A percentile compares a stretch with the other conserved stretches of the same genome.
phyloP scores from a whole-genome alignment of 345 rosid species.

The Anastatica hierochuntica region DNA sequence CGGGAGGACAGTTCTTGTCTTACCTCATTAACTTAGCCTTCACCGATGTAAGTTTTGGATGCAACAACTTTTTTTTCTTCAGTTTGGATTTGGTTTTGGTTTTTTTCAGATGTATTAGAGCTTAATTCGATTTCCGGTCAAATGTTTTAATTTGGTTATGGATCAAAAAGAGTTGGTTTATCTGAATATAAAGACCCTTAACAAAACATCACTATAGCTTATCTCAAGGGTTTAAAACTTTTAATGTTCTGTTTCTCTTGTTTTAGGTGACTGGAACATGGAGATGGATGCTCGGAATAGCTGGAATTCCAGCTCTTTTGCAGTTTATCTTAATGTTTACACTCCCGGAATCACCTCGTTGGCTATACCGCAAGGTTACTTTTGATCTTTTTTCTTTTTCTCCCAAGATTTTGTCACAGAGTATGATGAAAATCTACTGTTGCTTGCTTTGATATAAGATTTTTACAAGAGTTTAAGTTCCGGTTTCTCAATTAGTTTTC shows the following conservation, averaged over 20 bases:
- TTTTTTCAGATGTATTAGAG: too few species aligned
- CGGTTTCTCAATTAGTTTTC: too few species aligned
- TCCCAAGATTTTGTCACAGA: not conserved
- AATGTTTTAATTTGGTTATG: too few species aligned
- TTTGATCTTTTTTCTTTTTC: not conserved
- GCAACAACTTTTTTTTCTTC: too few species aligned
- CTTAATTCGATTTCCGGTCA: too few species aligned
- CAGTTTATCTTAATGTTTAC: conserved; percentile 64
- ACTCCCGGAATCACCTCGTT: conserved; percentile 90
- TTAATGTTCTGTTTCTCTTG: not conserved
- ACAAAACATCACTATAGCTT: not conserved
- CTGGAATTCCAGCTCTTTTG: conserved; percentile 66
- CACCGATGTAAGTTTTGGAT: conserved; percentile 56
- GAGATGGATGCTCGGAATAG: conserved; percentile 98
- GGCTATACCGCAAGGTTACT: conserved; percentile 76
- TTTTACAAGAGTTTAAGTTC: too few species aligned
- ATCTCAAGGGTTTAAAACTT: not conserved
- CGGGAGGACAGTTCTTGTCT: conserved; percentile 82
- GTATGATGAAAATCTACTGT: not conserved
- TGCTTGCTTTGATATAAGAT: too few species aligned
- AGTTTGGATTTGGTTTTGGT: too few species aligned
- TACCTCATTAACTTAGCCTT: conserved; percentile 84
- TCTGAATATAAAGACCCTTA: too few species aligned
- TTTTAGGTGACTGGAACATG: conserved; percentile 62
- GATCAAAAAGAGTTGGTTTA: too few species aligned